Evolutionary conservation across 257 asterid genomes (phyloP).

Genomic region (Solanum pennellii): DNA sequence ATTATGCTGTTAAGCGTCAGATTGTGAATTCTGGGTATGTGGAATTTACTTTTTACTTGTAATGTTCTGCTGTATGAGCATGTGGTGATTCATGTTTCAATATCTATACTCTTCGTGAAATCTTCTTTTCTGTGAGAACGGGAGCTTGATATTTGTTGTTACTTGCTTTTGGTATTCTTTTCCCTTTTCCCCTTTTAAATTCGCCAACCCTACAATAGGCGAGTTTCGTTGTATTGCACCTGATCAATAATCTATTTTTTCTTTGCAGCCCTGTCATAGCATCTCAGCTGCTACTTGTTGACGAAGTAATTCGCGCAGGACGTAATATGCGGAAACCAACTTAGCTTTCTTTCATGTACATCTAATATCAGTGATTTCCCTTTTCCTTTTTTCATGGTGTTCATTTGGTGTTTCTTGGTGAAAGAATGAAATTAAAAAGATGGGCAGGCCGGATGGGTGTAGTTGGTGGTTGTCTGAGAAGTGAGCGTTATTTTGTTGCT

Average conservation of each 20-base stretch:
- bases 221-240: not conserved
- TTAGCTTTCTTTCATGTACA: constrained; percentile 8
- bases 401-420: not conserved
- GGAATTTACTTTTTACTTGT: not conserved
- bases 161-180: not conserved
- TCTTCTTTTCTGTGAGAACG: not conserved
- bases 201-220: not conserved
- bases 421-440: not conserved
- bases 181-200: not conserved
- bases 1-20: constrained; percentile 93
- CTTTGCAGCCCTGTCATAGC: constrained; percentile 84
- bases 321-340: constrained; percentile 93
- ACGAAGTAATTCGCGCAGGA: constrained; percentile 94
- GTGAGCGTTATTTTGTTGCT: not conserved
- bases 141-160: not conserved
- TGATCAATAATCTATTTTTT: not conserved
- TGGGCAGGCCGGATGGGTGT: not conserved
- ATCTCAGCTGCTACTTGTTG: constrained; percentile 84
- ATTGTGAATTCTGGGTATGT: constrained; percentile 87
- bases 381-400: not conserved
- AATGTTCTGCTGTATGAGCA: not conserved
- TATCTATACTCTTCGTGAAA: not conserved
- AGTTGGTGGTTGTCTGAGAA: not conserved
- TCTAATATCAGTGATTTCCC: not conserved
- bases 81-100: not conserved